Percentiles rank a stretch among this genome's conserved stretches.
These are phyloP conservation scores for Aspergillus homomorphus DNA, from an alignment of 495 filamentous ascomycete species.

Conservation along the genomic window DNA sequence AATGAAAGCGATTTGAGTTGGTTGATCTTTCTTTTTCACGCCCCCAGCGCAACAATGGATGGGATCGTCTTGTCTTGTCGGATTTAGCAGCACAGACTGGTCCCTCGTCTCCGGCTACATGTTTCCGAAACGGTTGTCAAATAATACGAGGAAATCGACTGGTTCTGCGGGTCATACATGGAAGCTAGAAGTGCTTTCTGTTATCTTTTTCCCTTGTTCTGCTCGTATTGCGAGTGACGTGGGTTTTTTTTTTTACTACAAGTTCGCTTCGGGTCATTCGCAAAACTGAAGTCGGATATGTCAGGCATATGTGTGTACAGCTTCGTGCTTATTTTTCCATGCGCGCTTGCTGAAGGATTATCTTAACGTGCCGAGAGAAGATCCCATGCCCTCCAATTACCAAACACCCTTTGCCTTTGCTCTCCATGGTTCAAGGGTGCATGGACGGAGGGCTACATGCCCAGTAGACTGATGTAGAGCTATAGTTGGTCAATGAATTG, in stretches of 20 bases:
- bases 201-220: not conserved
- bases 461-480: slow-evolving; percentile 13
- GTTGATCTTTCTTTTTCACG: slow-evolving; percentile 27
- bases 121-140: slow-evolving; percentile 1
- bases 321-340: slow-evolving; percentile 66
- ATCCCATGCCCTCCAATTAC: slow-evolving; percentile 72
- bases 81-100: not conserved
- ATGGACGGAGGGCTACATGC: slow-evolving; percentile 82
- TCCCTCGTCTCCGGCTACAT: not conserved
- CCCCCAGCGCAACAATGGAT: not conserved
- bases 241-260: slow-evolving; percentile 7
- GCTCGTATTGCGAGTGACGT: not conserved
- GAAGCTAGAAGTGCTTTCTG: not conserved
- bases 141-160: slow-evolving; percentile 1
- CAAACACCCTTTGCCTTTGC: slow-evolving; percentile 73
- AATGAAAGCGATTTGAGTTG: slow-evolving; percentile 40
- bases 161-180: slow-evolving; percentile 4
- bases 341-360: slow-evolving; percentile 93
- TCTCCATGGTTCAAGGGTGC: slow-evolving; percentile 66
- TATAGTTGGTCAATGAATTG: slow-evolving; percentile 10
- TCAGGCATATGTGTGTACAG: slow-evolving; percentile 99
- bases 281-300: slow-evolving; percentile 6
- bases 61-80: slow-evolving; percentile 3
- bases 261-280: not conserved
- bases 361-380: slow-evolving; percentile 88